Evolutionary conservation across 2,329 filamentous ascomycete species (phyloP).

Genomic region (Lecanicillium sp.): DNA sequence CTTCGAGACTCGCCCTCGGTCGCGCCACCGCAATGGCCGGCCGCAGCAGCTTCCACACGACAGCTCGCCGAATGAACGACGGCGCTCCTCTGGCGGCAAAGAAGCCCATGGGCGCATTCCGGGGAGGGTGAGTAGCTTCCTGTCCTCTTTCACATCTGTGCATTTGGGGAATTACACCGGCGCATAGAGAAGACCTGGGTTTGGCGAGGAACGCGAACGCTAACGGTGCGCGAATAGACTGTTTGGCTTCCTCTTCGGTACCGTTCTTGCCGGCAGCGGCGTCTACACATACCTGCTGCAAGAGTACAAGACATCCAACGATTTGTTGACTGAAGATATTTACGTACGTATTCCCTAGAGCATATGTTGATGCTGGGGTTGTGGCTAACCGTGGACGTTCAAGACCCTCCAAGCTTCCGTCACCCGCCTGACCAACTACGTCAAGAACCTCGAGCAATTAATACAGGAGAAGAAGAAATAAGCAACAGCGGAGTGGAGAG

Average conservation of each 20-base stretch:
- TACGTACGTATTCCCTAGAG: constrained; percentile 58
- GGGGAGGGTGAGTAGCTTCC: constrained; percentile 52
- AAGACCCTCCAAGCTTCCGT: constrained; percentile 84
- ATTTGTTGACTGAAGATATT: constrained; percentile 90
- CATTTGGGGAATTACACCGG: too few species aligned
- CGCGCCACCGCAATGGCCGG: constrained; percentile 25
- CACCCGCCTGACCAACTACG: constrained; percentile 75
- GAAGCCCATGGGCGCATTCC: constrained; percentile 52
- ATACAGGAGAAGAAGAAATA: constrained; percentile 66
- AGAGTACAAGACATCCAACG: constrained; percentile 90
- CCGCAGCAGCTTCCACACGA: constrained; percentile 40
- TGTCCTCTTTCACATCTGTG: too few species aligned
- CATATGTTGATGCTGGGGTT: constrained; percentile 1
- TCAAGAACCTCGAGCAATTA: constrained; percentile 74
- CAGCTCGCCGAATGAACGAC: constrained; percentile 35
- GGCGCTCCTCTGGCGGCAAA: constrained; percentile 45
- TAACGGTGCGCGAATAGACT: constrained; percentile 43
- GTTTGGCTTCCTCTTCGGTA: constrained; percentile 85
- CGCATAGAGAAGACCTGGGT: too few species aligned
- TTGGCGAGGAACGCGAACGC: neutral
- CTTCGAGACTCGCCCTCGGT: constrained; percentile 36
- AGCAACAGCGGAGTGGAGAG: constrained; percentile 4
- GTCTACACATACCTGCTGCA: constrained; percentile 91
- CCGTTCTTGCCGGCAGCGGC: constrained; percentile 66
- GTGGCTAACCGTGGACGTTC: neutral